These are phyloP conservation scores for Cyclocybe cylindracea DNA, from an alignment of 768 basidiomycete species.

Conservation along the genomic window DNA sequence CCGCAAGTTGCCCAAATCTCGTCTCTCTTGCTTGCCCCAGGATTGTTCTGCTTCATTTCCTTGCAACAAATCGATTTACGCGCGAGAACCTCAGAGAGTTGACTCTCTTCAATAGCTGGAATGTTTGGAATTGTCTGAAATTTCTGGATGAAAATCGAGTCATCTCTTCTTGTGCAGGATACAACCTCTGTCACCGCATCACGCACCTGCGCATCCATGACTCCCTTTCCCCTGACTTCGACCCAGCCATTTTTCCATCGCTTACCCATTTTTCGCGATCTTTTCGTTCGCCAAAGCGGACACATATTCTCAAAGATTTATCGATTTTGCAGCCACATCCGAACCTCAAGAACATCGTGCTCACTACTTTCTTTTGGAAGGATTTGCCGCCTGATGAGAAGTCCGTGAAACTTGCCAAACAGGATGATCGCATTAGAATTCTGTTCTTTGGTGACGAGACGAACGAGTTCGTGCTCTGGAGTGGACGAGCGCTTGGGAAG, in stretches of 20 bases:
- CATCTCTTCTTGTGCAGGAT: not conserved
- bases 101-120: slow-evolving; percentile 16
- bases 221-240: slow-evolving; percentile 8
- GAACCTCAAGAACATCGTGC: slow-evolving; percentile 14
- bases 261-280: slow-evolving; percentile 19
- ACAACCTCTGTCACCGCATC: slow-evolving; percentile 12
- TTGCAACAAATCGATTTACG: not conserved
- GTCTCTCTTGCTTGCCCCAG: slow-evolving; percentile 17
- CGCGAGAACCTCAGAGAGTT: slow-evolving; percentile 12
- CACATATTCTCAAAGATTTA: not conserved
- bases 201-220: slow-evolving; percentile 23
- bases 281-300: not conserved
- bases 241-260: slow-evolving; percentile 7
- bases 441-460: slow-evolving; percentile 14
- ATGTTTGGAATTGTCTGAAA: slow-evolving; percentile 11
- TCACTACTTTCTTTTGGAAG: slow-evolving; percentile 19
- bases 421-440: slow-evolving; percentile 15
- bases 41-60: slow-evolving; percentile 5
- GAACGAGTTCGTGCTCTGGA: slow-evolving; percentile 20
- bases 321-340: not conserved
- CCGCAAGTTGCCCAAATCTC: slow-evolving; percentile 11
- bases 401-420: slow-evolving; percentile 4
- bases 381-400: slow-evolving; percentile 8
- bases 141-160: not conserved
- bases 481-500: slow-evolving; percentile 11